A percentile compares a stretch with the other conserved stretches of the same genome.
These are phyloP conservation scores for Corylus heterophylla DNA, from an alignment of 306 rosid species.

Conservation along the genomic window DNA sequence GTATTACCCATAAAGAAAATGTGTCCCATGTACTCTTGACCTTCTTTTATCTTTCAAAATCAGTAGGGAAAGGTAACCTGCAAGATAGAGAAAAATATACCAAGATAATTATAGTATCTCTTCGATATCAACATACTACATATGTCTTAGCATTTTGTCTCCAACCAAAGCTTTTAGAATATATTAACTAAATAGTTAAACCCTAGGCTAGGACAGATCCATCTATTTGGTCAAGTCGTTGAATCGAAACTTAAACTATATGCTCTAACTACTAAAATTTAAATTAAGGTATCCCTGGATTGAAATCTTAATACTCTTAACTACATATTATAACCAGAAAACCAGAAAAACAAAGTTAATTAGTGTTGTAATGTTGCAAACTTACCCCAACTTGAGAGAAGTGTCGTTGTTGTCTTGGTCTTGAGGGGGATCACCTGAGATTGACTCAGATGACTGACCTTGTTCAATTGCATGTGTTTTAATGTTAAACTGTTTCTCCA, in stretches of 20 bases:
- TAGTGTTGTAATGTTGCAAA: not conserved
- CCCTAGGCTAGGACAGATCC: not conserved
- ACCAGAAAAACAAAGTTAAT: not conserved
- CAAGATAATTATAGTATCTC: not conserved
- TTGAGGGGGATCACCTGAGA: slow-evolving; percentile 22
- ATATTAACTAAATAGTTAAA: not conserved
- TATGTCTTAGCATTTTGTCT: not conserved
- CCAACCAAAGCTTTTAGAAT: not conserved
- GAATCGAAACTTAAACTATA: not conserved
- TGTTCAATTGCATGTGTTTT: slow-evolving; percentile 21
- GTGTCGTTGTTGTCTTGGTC: slow-evolving; percentile 26
- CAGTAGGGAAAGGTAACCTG: not conserved
- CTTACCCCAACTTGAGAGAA: slow-evolving; percentile 55
- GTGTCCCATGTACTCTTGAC: not conserved
- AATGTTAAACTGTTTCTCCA: not conserved
- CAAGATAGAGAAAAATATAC: not conserved
- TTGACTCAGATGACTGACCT: slow-evolving; percentile 35
- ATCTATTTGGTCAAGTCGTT: not conserved
- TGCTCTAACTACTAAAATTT: not conserved
- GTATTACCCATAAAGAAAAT: not conserved
- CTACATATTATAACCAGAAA: too few relatives aligned
- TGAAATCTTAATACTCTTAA: too few relatives aligned
- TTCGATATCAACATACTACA: not conserved
- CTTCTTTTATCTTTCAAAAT: not conserved
- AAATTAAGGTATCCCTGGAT: too few relatives aligned